Evolutionary conservation across 768 basidiomycete species (phyloP), one percentile per base, ranked within the genome.

Genomic region (Lactarius tabidus): DNA sequence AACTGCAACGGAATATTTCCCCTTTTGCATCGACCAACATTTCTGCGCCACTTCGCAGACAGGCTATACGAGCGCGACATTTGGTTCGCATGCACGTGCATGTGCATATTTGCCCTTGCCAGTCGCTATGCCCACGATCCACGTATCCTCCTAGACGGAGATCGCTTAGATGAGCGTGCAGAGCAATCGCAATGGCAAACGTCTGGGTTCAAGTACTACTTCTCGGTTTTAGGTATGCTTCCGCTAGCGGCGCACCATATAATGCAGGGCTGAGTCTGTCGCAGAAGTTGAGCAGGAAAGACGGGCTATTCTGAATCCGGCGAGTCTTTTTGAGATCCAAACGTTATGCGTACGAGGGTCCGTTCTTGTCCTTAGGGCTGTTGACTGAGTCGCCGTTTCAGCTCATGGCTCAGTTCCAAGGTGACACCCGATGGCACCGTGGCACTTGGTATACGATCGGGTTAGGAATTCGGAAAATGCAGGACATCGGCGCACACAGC

Each of bases 1-100:
- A 79, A 86, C 64, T 74, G 80, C 57, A 89, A 93, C 70, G 70
- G 73, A 33, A 77, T 83, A 39, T 79, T 85, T 61, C 90, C 91
- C 9, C 75, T 94, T 23, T 77, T 95, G 33, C 90, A 93, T 71
- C 81, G 81, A 26, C 85, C 85, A 6, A 85, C 87, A 0, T 93
- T 95, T 70, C 77, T 84, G 41, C 79, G 79, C 18, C 84, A 88
- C 54, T 87, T 85, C 78, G 76, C 71, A 36, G 80, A 83, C 2
- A 77, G 77, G 9, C 71, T 88, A 29, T 82, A 89, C 68, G 77
- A 89, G 64, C 73, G 78, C 8, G 74, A 75, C 52, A 62, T 70
- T 2, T 75, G 74, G 74, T 75, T 74, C 59, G 74, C 73, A 1
- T 72, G 71, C 56, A 63, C 71, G 3, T 75, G 73, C 66, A 67